Evolutionary conservation across 192 early-diverging fungal genomes (phyloP), one percentile per base, ranked within the genome.

Genomic region (Backusella mclennaniae): DNA sequence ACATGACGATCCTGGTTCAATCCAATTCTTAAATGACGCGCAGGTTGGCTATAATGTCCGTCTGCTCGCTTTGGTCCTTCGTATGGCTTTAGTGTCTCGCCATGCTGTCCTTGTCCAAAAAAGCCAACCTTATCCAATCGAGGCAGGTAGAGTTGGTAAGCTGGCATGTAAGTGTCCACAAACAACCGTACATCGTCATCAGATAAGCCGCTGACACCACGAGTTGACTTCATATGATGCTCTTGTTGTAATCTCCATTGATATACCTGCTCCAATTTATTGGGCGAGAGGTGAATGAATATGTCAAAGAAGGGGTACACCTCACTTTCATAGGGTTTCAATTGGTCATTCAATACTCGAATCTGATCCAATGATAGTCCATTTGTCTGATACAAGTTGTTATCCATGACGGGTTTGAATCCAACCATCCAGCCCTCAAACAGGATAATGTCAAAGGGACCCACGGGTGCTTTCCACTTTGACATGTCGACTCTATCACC

Each of bases 371-470:
- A 67, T 42, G 83, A 36, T 69, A 89, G 82, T n/a, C 76, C 66
- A 9, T 66, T 42, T 6, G 36, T 80, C 77, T n/a, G 66, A 41
- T 14, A 11, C 0, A 90, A 46, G 12, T 66, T 12, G 0, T 41
- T 33, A 2, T 82, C 75, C 7, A 78, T 78, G 35, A 95, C 77
- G 1, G 88, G 75, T 49, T 90, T 94, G 77, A 97, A 99, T 1
- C 96, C 97, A 9, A 96, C 74, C 42, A 87, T 94, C 96, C 97
- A 99, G 0, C 96, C 97, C 80, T 99, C 97, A 77, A 98, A 93
- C 38, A 99, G 78, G 21, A 99, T 84, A 52, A 98, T 87, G 73
- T 98, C 90, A 23, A 93, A 69, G 0, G 93, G 92, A 14, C 84
- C 78, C 6, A 74, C 46, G 0, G 84, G 85, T 19, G 29, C 69